Conservation (phyloP, 106 monocot species). For the Allium cepa region DNA sequence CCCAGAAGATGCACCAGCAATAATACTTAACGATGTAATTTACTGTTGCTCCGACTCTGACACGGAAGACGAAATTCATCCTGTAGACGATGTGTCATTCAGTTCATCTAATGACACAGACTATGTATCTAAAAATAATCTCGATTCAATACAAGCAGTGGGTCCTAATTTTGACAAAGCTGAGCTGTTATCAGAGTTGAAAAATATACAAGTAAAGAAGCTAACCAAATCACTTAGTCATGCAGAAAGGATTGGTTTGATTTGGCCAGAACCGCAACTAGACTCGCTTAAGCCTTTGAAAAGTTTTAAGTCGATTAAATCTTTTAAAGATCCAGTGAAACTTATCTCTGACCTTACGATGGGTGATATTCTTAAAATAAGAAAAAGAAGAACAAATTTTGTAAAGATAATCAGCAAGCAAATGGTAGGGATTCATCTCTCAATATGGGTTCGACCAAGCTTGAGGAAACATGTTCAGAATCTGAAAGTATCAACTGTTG, state of each 20-base stretch:
- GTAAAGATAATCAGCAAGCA: slow-evolving; percentile 75
- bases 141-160: slow-evolving; percentile 10
- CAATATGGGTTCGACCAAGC: slow-evolving; percentile 70
- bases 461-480: slow-evolving; percentile 58
- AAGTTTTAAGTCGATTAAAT: slow-evolving; percentile 39
- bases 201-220: slow-evolving; percentile 13
- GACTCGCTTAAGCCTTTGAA: slow-evolving; percentile 24
- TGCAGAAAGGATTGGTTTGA: slow-evolving; percentile 35
- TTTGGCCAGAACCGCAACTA: slow-evolving; percentile 12
- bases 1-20: slow-evolving; percentile 25
- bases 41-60: not conserved
- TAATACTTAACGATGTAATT: slow-evolving; percentile 38
- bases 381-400: slow-evolving; percentile 48
- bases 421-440: slow-evolving; percentile 70
- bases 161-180: slow-evolving; percentile 7
- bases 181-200: no score
- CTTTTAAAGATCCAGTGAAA: slow-evolving; percentile 9
- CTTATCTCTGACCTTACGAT: slow-evolving; percentile 20
- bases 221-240: slow-evolving; percentile 52
- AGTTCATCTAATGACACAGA: slow-evolving; percentile 8
- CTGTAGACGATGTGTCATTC: slow-evolving; percentile 19
- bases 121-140: slow-evolving; percentile 18
- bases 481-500: slow-evolving; percentile 57
- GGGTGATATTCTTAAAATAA: slow-evolving; percentile 10
- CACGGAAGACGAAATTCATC: slow-evolving; percentile 16